Conservation (phyloP, 495 filamentous ascomycete species). For the Jackrogersella minutella region DNA sequence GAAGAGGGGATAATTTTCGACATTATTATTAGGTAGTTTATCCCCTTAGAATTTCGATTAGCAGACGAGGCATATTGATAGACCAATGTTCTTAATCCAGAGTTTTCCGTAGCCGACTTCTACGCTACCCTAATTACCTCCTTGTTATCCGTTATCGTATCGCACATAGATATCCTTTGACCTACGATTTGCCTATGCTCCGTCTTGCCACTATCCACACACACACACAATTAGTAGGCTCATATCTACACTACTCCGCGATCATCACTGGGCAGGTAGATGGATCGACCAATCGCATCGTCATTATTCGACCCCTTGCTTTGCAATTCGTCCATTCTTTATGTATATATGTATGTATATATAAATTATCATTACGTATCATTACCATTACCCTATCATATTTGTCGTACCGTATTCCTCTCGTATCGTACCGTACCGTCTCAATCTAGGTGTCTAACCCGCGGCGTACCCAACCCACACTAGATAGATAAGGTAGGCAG, state of each 20-base stretch:
- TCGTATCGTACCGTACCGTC: background rate
- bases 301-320: background rate
- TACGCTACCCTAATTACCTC: background rate
- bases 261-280: background rate
- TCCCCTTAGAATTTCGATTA: background rate
- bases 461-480: no score
- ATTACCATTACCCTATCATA: background rate
- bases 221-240: background rate
- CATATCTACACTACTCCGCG: background rate
- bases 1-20: background rate
- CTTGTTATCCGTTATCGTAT: no score
- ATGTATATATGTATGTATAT: background rate
- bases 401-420: no score
- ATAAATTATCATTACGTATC: slow-evolving; percentile 10
- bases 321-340: background rate
- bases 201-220: background rate
- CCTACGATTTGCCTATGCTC: no score
- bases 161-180: no score
- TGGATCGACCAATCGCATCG: slow-evolving; percentile 1
- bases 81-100: background rate
- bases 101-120: background rate
- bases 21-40: background rate
- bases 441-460: no score
- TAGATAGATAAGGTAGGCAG: background rate
- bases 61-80: background rate